Evolutionary conservation across 2,329 filamentous ascomycete genomes (phyloP).

Genomic region (Coniochaeta sp.): DNA sequence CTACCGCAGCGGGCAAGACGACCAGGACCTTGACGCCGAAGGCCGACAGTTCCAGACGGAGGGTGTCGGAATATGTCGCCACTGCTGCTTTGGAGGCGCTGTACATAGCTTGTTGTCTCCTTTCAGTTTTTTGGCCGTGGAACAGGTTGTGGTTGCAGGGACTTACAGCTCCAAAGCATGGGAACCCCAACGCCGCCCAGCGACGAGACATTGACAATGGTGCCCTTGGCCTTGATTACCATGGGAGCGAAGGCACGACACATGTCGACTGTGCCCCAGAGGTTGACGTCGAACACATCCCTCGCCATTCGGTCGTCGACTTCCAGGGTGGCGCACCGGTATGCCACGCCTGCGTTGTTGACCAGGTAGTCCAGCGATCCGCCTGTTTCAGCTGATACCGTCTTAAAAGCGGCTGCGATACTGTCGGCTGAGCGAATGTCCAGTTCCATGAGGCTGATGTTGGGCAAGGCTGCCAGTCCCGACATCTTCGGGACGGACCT

Average conservation of each 20-base stretch:
- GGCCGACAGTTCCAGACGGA: conserved; percentile 19
- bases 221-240: conserved; percentile 21
- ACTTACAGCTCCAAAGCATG: conserved; percentile 14
- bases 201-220: conserved; percentile 17
- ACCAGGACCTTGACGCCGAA: conserved; percentile 20
- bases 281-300: conserved; percentile 21
- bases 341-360: conserved; percentile 20
- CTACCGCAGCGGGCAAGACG: conserved; percentile 17
- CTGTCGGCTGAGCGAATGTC: conserved; percentile 15
- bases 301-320: conserved; percentile 13
- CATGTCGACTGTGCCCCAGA: conserved; percentile 20
- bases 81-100: conserved; percentile 19
- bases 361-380: conserved; percentile 17
- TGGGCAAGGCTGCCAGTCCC: conserved; percentile 12
- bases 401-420: conserved; percentile 14
- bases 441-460: conserved; percentile 16
- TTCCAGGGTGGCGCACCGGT: conserved; percentile 20
- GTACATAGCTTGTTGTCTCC: conserved; percentile 14
- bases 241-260: conserved; percentile 19
- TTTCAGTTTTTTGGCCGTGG: no score
- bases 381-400: conserved; percentile 13
- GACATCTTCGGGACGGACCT: neutral
- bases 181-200: conserved; percentile 17
- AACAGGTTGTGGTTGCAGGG: neutral
- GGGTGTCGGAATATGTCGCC: conserved; percentile 18